Evolutionary conservation across 306 rosid genomes (phyloP), one percentile per base, ranked within the genome.

Genomic region (Luffa acutangula): DNA sequence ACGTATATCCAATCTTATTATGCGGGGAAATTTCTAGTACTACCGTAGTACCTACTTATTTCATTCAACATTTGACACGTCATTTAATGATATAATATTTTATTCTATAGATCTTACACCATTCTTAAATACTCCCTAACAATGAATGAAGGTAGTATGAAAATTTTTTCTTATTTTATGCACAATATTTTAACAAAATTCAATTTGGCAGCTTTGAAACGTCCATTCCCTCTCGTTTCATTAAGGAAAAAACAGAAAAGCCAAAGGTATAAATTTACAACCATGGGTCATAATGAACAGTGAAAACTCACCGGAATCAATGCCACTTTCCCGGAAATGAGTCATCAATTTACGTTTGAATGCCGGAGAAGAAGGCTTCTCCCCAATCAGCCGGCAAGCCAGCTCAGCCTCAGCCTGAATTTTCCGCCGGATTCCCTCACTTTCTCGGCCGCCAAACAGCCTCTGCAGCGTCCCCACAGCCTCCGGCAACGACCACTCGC

Each of bases 341-440:
- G 91, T 53, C 97, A 93, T 91, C 79, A 95, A 78, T 33, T 62
- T 36, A 36, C 98, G 89, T 83, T 92, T 92, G 69, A 89, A 88
- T 10, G 56, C 89, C 0, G 37, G 80, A n/a, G 86, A 83, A 9
- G 87, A 88, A 13, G 58, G 48, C 54, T 81, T 78, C n/a, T 67
- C 87, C 2, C 83, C 89, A 7, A 78, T 41, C 15, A 76, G 1
- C 45, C 53, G 85, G 33, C 17, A 71, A 1, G 89, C 94, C 46
- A 20, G 11, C 52, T 88, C 91, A 14, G 80, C 87, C 41, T 83
- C 93, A 34, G 62, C 79, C 7, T 12, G 75, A 49, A 92, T 89
- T 31, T 11, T 85, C 36, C 80, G 80, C 62, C 83, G 89, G 13
- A 46, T 84, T 43, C 57, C 79, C 3, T 75, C 84, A 3, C 78